phyloP scores from a whole-genome alignment of 2,329 filamentous ascomycete genomes.

The Fusarium sublunatum region DNA sequence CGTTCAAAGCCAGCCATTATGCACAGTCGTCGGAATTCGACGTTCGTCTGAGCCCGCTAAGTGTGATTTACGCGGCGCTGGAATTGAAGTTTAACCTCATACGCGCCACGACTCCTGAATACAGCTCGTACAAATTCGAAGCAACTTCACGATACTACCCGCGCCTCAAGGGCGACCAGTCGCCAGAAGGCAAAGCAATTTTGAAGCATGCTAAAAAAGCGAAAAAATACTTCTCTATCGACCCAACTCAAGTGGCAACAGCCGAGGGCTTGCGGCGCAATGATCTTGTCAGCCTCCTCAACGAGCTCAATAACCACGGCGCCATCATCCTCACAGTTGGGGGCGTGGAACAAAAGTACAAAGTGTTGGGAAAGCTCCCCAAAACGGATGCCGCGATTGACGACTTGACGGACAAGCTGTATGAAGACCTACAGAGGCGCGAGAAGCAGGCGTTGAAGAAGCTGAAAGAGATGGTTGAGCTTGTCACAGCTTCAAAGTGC shows the following conservation, averaged over 20 bases:
- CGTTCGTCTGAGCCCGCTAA: constrained; percentile 62
- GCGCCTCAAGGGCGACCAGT: constrained; percentile 51
- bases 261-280: constrained; percentile 52
- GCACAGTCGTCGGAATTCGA: constrained; percentile 63
- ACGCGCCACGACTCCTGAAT: constrained; percentile 67
- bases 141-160: constrained; percentile 49
- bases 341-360: constrained; percentile 66
- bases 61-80: constrained; percentile 68
- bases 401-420: constrained; percentile 59
- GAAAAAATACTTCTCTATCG: constrained; percentile 58
- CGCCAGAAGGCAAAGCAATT: constrained; percentile 59
- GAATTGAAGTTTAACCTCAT: constrained; percentile 69
- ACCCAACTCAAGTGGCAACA: constrained; percentile 57
- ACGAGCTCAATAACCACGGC: constrained; percentile 62
- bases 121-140: constrained; percentile 65
- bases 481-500: constrained; percentile 64
- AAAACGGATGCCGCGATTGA: constrained; percentile 55
- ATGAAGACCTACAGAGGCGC: constrained; percentile 61
- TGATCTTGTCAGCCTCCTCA: constrained; percentile 65
- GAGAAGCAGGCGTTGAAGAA: constrained; percentile 65
- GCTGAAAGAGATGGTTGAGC: constrained; percentile 61
- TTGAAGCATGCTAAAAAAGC: constrained; percentile 54
- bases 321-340: constrained; percentile 62
- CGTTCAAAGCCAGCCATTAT: constrained; percentile 56
- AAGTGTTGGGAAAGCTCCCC: constrained; percentile 61